phyloP scores from a whole-genome alignment of 345 rosid genomes.

The Passiflora organensis region DNA sequence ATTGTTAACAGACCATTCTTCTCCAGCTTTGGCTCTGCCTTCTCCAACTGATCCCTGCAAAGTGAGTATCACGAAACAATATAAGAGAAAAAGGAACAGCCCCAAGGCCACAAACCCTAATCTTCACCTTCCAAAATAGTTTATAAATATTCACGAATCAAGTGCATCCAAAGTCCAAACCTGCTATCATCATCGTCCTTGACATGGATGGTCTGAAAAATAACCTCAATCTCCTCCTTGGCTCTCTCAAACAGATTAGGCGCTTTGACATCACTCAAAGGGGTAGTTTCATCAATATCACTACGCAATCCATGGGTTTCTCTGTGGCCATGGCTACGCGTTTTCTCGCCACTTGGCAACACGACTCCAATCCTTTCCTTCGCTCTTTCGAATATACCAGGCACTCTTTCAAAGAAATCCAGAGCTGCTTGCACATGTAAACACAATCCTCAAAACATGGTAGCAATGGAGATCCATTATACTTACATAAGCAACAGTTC shows the following conservation, averaged over 20 bases:
- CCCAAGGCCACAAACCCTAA: no score
- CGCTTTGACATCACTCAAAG: conserved; percentile 35
- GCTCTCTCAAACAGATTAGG: conserved; percentile 58
- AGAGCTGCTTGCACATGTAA: no score
- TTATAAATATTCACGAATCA: background rate
- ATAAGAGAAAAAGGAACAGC: no score
- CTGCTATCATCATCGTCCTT: conserved; percentile 22
- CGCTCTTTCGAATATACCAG: no score
- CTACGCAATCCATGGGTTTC: no score
- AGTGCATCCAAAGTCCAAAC: conserved; percentile 11
- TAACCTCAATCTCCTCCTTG: conserved; percentile 38
- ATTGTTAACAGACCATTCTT: conserved; percentile 31
- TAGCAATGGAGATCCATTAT: no score
- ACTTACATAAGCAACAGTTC: no score
- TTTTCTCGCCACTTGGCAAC: no score
- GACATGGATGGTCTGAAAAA: conserved; percentile 39
- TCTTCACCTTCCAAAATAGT: background rate
- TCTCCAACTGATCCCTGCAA: conserved; percentile 35
- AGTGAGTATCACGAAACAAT: background rate
- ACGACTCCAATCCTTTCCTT: no score
- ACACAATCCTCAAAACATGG: no score
- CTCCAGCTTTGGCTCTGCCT: conserved; percentile 28
- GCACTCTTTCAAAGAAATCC: conserved; percentile 16
- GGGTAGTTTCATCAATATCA: background rate
- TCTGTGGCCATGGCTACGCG: background rate